phyloP scores from a whole-genome alignment of 164 flowering plant genomes.

The Houttuynia cordata region DNA sequence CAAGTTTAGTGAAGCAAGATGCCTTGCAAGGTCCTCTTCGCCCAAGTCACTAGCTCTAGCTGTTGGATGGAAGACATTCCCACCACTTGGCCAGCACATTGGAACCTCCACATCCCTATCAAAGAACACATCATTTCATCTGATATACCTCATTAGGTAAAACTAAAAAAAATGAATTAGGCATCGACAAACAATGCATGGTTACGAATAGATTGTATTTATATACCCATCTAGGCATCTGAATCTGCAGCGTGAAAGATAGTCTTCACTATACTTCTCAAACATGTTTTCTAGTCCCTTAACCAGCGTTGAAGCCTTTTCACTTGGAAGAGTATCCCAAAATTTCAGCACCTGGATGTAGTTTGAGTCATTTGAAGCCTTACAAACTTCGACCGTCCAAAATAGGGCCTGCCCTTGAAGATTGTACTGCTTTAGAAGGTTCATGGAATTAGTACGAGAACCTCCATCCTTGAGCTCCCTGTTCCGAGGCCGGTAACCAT shows the following conservation, averaged over 20 bases:
- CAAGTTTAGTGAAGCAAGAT: neutral
- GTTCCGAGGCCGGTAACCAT: slow-evolving; percentile 26
- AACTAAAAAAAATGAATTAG: no score
- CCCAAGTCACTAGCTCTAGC: neutral
- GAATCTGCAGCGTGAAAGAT: slow-evolving; percentile 38
- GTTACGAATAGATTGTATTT: slow-evolving; percentile 1
- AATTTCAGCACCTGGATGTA: slow-evolving; percentile 33
- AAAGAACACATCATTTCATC: slow-evolving; percentile 12
- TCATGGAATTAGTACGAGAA: slow-evolving; percentile 12
- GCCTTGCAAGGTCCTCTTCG: neutral
- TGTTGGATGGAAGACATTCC: neutral
- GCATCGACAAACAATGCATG: no score
- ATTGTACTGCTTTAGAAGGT: slow-evolving; percentile 17
- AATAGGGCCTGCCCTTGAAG: slow-evolving; percentile 19
- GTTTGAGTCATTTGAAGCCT: neutral
- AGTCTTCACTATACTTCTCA: slow-evolving; percentile 14
- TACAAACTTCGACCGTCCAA: slow-evolving; percentile 28
- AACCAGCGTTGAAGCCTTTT: slow-evolving; percentile 36
- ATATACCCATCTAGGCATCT: slow-evolving; percentile 48
- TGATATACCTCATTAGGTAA: slow-evolving; percentile 1
- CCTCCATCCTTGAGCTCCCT: neutral
- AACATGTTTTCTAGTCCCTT: slow-evolving; percentile 13
- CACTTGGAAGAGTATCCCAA: slow-evolving; percentile 59
- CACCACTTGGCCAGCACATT: slow-evolving; percentile 31
- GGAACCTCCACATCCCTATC: slow-evolving; percentile 54